Evolutionary conservation across 441 rosid species (phyloP).

Genomic region (Lepidium campestre): DNA sequence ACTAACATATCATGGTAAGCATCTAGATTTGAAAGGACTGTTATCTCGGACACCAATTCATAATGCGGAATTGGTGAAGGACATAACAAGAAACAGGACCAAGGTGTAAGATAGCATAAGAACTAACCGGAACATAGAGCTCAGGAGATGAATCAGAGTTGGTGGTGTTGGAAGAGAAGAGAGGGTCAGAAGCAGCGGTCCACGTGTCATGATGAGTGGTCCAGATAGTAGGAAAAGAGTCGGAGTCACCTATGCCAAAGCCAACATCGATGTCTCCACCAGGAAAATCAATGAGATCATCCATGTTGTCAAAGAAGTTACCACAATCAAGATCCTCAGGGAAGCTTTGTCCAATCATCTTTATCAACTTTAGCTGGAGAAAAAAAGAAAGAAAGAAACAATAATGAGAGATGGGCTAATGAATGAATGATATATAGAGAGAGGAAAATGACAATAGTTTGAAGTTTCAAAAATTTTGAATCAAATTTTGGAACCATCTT

Average conservation of each 20-base stretch:
- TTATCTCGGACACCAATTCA: no score
- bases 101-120: background rate
- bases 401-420: background rate
- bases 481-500: slow-evolving; percentile 14
- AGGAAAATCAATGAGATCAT: slow-evolving; percentile 86
- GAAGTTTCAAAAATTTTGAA: slow-evolving; percentile 17
- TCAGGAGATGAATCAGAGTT: slow-evolving; percentile 51
- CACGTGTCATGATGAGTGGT: slow-evolving; percentile 55
- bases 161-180: slow-evolving; percentile 46
- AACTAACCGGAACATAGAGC: slow-evolving; percentile 29
- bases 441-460: slow-evolving; percentile 13
- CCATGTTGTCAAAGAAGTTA: slow-evolving; percentile 93
- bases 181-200: slow-evolving; percentile 52
- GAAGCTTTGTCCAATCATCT: slow-evolving; percentile 63
- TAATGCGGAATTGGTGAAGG: no score
- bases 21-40: no score
- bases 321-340: slow-evolving; percentile 86
- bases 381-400: background rate
- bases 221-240: slow-evolving; percentile 63
- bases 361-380: slow-evolving; percentile 26
- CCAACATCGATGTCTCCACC: slow-evolving; percentile 51
- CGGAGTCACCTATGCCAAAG: slow-evolving; percentile 27
- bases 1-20: no score
- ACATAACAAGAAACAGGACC: background rate
- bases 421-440: background rate